Evolutionary conservation across 768 basidiomycete genomes (phyloP).

Genomic region (Pisolithus marmoratus): DNA sequence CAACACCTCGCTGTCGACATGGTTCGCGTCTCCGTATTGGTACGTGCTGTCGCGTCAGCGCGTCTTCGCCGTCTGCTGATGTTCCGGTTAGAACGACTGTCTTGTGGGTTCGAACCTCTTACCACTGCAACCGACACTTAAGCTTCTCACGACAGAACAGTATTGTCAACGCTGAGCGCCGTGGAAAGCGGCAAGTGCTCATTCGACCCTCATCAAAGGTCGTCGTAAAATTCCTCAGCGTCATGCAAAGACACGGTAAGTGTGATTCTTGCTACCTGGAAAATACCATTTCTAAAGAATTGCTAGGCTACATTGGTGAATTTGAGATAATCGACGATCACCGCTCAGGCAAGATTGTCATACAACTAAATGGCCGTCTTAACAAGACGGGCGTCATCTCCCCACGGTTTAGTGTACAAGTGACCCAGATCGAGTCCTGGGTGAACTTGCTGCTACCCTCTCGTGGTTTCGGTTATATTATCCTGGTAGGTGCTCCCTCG

Average conservation of each 20-base stretch:
- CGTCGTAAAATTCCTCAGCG: constrained; percentile 93
- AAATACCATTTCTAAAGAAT: not conserved
- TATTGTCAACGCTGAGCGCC: constrained; percentile 99
- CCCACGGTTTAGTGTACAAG: constrained; percentile 96
- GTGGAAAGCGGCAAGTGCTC: constrained; percentile 98
- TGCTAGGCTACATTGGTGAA: constrained; percentile 91
- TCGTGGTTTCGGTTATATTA: constrained; percentile 94
- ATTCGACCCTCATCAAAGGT: constrained; percentile 97
- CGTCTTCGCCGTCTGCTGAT: not conserved
- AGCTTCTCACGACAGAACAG: constrained; percentile 53
- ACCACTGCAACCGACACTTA: not conserved
- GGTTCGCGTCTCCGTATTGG: constrained; percentile 85
- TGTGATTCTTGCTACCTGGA: constrained; percentile 1
- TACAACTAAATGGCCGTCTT: constrained; percentile 96
- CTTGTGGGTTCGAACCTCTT: constrained; percentile 29
- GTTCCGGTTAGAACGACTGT: constrained; percentile 49
- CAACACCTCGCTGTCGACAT: constrained; percentile 40
- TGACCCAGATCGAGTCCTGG: constrained; percentile 90
- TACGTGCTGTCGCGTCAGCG: constrained; percentile 23
- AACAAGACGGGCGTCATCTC: constrained; percentile 99
- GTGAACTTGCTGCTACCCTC: constrained; percentile 95
- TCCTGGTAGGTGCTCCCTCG: constrained; percentile 56
- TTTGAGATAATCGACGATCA: constrained; percentile 99
- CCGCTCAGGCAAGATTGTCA: constrained; percentile 95
- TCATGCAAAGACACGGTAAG: constrained; percentile 99